Evolutionary conservation across 176 grass and related monocot species (phyloP), one percentile per base, ranked within the genome.

Genomic region (Carex pumila): DNA sequence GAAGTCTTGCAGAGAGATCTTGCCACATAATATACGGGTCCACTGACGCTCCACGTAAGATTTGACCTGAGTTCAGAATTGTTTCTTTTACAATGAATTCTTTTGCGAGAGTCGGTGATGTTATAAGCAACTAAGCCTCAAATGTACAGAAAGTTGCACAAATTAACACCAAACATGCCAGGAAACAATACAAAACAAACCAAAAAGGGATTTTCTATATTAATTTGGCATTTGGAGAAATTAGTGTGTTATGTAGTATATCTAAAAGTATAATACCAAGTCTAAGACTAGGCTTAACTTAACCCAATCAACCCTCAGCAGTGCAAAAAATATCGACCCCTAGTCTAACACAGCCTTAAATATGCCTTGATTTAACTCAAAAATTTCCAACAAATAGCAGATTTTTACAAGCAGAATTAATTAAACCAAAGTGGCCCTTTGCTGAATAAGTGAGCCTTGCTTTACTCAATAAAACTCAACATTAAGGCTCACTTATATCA

Each of bases 1-100:
- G 30, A 94, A 98, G 62, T 98, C 95, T 87, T 70, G 89, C 76
- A 98, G 60, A 81, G 89, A 93, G 39, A 94, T 50, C 85, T 91
- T 98, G 36, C 92, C 90, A 79, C 91, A 94, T 89, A 98, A 88
- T 85, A 98, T 94, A 21, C 90, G 92, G 84, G 87, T 83, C 92
- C 89, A 93, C 18, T 98, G 95, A 65, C 89, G 92, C 79, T 93
- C 90, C 70, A 94, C 84, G 67, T 98, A 98, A 18, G 86, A 89
- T 86, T 90, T 91, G 34, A 98, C 92, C 94, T 97, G 84, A 22
- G 88, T 82, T 47, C 53, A 63, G 78, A 85, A 79, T 85, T 85
- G 29, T 41, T 19, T 49, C 64, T 82, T 18, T 81, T 64, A 13
- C 36, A 84, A 84, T 45, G 67, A 6, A 25, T 76, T 76, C 0